These are phyloP conservation scores for Craterostigma plantagineum DNA, from an alignment of 257 asterid species.

Conservation along the genomic window DNA sequence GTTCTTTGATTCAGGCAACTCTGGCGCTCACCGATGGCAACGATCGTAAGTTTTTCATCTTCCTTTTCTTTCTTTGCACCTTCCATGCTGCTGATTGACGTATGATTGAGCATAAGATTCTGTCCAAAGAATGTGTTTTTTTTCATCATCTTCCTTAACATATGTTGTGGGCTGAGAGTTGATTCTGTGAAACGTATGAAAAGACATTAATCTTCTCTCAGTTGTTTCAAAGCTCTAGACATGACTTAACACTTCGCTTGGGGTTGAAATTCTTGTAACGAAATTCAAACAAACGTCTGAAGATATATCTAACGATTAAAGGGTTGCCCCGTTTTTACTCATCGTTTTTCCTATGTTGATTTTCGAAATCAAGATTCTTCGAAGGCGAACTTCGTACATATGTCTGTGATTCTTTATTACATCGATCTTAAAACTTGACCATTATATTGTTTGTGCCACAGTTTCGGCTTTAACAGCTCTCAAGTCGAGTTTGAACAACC, in stretches of 20 bases:
- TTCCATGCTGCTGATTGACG: slow-evolving; percentile 3
- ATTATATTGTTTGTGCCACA: slow-evolving; percentile 14
- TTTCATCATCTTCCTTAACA: too few relatives aligned
- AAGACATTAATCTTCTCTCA: too few relatives aligned
- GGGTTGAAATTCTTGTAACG: too few relatives aligned
- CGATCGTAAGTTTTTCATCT: slow-evolving; percentile 33
- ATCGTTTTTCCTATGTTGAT: too few relatives aligned
- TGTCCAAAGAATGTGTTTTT: too few relatives aligned
- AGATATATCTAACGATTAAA: background rate
- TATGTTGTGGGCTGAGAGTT: too few relatives aligned
- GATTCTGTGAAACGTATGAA: too few relatives aligned
- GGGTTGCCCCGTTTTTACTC: too few relatives aligned
- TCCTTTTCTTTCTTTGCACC: background rate
- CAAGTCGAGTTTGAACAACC: slow-evolving; percentile 53
- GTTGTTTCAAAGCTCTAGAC: too few relatives aligned
- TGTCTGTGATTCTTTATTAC: background rate
- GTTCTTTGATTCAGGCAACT: slow-evolving; percentile 15
- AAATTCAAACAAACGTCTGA: too few relatives aligned
- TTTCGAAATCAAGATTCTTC: too few relatives aligned
- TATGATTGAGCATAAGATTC: background rate
- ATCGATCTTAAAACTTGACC: background rate
- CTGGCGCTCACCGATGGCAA: slow-evolving; percentile 24
- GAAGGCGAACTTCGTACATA: background rate
- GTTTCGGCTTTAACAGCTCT: slow-evolving; percentile 55
- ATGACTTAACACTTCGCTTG: too few relatives aligned